Percentiles rank a stretch among this genome's conserved stretches.
Evolutionary conservation across 2,329 filamentous ascomycete genomes (phyloP).

Genomic region (Chaetomiaceae sp.): DNA sequence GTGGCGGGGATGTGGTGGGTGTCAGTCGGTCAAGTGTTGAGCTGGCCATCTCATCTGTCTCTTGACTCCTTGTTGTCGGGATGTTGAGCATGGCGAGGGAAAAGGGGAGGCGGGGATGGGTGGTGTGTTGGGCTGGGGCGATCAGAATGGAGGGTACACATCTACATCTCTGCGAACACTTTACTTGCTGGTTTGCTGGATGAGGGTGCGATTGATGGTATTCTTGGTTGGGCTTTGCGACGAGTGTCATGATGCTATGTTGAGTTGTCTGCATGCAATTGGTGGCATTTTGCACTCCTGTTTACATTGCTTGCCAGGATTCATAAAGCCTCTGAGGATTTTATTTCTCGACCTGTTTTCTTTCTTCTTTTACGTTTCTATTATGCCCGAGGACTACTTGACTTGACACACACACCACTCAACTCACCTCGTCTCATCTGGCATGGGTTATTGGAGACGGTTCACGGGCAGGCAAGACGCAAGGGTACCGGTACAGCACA

Average conservation of each 20-base stretch:
- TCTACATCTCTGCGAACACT: too few relatives aligned
- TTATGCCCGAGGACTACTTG: background rate
- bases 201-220: background rate
- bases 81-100: too few relatives aligned
- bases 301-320: background rate
- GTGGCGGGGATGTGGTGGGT: background rate
- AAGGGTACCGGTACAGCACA: background rate
- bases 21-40: too few relatives aligned
- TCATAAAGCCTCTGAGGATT: background rate
- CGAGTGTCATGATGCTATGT: background rate
- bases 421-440: background rate
- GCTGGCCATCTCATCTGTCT: too few relatives aligned
- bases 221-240: background rate
- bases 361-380: background rate
- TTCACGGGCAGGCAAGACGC: too few relatives aligned
- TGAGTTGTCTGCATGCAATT: background rate
- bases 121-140: too few relatives aligned
- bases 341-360: background rate
- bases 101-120: too few relatives aligned
- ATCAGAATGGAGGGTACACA: too few relatives aligned
- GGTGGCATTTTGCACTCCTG: background rate
- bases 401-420: too few relatives aligned
- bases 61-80: too few relatives aligned
- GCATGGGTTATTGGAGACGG: background rate
- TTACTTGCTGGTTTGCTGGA: too few relatives aligned